Evolutionary conservation across 2,329 filamentous ascomycete species (phyloP), one percentile per base, ranked within the genome.

Genomic region (Fusarium sp.): DNA sequence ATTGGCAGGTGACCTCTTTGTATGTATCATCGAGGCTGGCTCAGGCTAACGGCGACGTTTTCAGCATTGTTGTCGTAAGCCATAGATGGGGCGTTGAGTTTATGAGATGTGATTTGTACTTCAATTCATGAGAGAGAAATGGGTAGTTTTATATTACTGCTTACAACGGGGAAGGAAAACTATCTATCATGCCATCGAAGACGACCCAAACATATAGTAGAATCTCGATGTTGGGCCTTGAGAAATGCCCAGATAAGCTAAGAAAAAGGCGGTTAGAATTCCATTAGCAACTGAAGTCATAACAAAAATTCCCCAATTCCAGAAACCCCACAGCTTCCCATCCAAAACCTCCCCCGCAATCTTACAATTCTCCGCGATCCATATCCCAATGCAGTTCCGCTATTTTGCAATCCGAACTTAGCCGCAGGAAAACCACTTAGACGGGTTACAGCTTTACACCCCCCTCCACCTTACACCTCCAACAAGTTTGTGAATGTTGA

Each of bases 351-450:
- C 51, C 67, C 67, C 67, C 65, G 42, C 57, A 47, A 53, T 46
- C 57, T 62, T 44, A 23, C 38, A 36, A 31, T 70, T 53, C 58
- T 57, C 69, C 66, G 51, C 50, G 56, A 70, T 72, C 67, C 30
- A 23, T 28, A 40, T 51, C 47, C 47, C 59, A 65, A 65, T 47
- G 63, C 62, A 64, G 58, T 73, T 75, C 71, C 72, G 72, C 72
- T 38, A 74, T 74, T 73, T 38, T 72, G 62, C 70, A 75, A 75
- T 75, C 73, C 73, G 73, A 75, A 74, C 69, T 67, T 75, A 74
- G 65, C 73, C 73, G 73, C 23, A 55, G 18, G n/a, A n/a, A 44
- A 65, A 56, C 23, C 23, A 57, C 51, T 62, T 38, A 20, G 18
- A 55, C 33, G 26, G 12, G 23, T 23, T 23, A 23, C 23, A 23